These are phyloP conservation scores for Cenococcum geophilum DNA, from an alignment of 495 filamentous ascomycete species.

Conservation along the genomic window DNA sequence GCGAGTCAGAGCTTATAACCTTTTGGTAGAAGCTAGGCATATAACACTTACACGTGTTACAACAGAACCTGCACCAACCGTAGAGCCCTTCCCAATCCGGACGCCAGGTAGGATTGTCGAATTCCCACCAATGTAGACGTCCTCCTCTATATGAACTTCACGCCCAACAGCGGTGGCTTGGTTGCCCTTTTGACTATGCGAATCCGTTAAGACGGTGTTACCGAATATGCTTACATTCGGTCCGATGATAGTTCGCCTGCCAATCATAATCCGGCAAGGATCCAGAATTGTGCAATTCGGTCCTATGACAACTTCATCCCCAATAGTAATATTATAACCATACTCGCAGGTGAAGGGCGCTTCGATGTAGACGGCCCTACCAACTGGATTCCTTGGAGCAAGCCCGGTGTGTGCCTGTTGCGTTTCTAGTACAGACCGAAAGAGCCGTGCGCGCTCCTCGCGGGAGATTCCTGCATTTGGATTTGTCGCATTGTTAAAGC, in stretches of 20 bases:
- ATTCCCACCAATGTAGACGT: conserved; percentile 83
- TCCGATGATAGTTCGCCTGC: conserved; percentile 73
- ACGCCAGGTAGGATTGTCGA: conserved; percentile 65
- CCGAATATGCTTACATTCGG: conserved; percentile 79
- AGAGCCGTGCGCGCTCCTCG: conserved; percentile 71
- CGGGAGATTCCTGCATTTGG: conserved; percentile 67
- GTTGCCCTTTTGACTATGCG: conserved; percentile 66
- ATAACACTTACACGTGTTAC: conserved; percentile 38
- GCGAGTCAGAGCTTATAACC: conserved; percentile 5
- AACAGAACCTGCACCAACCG: conserved; percentile 38
- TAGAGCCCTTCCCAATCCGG: conserved; percentile 37
- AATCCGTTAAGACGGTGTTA: conserved; percentile 70
- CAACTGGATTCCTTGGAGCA: conserved; percentile 4
- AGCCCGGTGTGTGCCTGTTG: conserved; percentile 7
- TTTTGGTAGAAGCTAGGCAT: background rate
- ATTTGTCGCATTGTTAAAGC: conserved; percentile 86
- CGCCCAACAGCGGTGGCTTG: conserved; percentile 65
- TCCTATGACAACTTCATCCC: conserved; percentile 78
- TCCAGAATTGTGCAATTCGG: conserved; percentile 85
- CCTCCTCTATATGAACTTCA: conserved; percentile 74
- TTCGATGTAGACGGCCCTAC: conserved; percentile 64
- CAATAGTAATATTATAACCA: conserved; percentile 88
- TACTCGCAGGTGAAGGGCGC: conserved; percentile 92
- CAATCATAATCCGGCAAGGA: conserved; percentile 65
- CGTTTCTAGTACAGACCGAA: conserved; percentile 61